A percentile compares a stretch with the other conserved stretches of the same genome.
Evolutionary conservation across 169 alveolate genomes (phyloP).

Genomic region (Perkinsus marinus): DNA sequence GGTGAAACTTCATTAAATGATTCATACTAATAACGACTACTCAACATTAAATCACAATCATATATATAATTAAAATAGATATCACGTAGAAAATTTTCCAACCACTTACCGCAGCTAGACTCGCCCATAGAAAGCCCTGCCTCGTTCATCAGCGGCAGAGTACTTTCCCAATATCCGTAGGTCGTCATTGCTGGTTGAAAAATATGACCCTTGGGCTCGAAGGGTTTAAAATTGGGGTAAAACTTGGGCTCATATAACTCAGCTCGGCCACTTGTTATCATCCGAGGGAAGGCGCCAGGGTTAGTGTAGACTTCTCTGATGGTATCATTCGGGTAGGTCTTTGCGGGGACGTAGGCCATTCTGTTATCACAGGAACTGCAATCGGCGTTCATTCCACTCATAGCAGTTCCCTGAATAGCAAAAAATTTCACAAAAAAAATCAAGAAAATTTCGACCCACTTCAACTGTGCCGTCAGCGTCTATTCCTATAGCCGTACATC

Average conservation of each 20-base stretch:
- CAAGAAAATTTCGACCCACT: not conserved
- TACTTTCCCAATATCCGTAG: conserved; percentile 3
- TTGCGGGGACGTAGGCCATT: not conserved
- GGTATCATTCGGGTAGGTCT: not conserved
- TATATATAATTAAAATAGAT: no score
- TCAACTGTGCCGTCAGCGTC: not conserved
- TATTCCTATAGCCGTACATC: not conserved
- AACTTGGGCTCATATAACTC: conserved; percentile 1
- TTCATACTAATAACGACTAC: no score
- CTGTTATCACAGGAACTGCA: not conserved
- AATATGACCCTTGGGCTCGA: not conserved
- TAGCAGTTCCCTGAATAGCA: not conserved
- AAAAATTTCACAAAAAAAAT: not conserved
- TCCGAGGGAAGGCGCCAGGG: not conserved
- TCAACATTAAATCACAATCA: no score
- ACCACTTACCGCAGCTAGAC: not conserved
- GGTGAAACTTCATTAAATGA: no score
- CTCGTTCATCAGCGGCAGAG: conserved; percentile 3
- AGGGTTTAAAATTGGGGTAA: not conserved
- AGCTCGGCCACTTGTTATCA: not conserved
- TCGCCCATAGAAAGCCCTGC: not conserved
- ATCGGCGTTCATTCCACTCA: conserved; percentile 3
- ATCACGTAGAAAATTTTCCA: no score
- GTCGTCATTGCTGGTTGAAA: not conserved
- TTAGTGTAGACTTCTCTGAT: not conserved